Evolutionary conservation across 495 filamentous ascomycete genomes (phyloP).

Genomic region (Penicillium verhagenii): DNA sequence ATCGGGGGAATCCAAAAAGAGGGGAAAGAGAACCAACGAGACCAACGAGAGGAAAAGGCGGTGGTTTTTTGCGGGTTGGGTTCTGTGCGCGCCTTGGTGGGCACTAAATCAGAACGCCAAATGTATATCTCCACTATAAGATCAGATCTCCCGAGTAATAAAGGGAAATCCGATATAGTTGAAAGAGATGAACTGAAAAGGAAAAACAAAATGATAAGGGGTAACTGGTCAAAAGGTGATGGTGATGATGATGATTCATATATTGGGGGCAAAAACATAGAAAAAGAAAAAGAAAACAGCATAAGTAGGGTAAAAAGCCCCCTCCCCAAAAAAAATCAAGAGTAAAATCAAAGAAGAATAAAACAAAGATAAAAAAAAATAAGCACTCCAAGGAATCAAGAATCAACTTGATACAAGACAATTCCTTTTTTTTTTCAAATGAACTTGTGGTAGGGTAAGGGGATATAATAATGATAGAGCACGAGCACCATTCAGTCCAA

Average conservation of each 20-base stretch:
- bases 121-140: not conserved
- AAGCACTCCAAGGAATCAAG: not conserved
- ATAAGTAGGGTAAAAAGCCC: not conserved
- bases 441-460: too few relatives aligned
- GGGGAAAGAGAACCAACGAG: conserved; percentile 12
- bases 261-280: not conserved
- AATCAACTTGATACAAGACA: too few relatives aligned
- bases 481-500: not conserved
- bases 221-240: too few relatives aligned
- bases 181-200: not conserved
- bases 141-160: not conserved
- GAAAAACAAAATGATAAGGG: not conserved
- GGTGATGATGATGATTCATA: not conserved
- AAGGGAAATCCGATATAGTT: not conserved
- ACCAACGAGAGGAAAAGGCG: conserved; percentile 25
- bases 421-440: too few relatives aligned
- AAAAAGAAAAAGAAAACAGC: not conserved
- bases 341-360: not conserved
- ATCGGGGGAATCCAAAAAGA: not conserved
- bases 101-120: too few relatives aligned
- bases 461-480: not conserved
- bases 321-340: not conserved
- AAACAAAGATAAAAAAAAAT: not conserved
- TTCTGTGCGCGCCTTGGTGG: not conserved
- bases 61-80: not conserved